These are phyloP conservation scores for Cyberlindnera mycetangii DNA, from an alignment of 805 yeast genomes.

Conservation along the genomic window DNA sequence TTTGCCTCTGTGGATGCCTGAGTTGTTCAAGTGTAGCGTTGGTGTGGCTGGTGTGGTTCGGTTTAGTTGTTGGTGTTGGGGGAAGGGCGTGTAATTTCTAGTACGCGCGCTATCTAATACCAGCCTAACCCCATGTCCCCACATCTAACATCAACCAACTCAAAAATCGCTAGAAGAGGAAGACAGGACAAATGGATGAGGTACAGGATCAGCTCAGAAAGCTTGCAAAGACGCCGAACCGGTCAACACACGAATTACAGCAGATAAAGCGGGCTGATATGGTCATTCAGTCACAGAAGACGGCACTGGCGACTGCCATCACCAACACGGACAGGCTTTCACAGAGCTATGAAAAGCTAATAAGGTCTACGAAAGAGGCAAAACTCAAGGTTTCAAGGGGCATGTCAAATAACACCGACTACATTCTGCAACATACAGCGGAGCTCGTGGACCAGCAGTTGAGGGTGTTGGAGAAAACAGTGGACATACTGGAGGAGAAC, in stretches of 20 bases:
- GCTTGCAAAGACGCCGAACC: conserved; percentile 13
- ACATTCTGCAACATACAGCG: conserved; percentile 50
- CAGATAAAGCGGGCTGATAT: conserved; percentile 25
- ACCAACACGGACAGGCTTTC: conserved; percentile 8
- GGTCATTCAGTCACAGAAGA: conserved; percentile 22
- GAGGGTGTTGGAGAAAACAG: conserved; percentile 63
- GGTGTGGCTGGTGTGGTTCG: background rate
- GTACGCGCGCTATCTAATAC: background rate
- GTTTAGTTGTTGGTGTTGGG: background rate
- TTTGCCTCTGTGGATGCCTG: background rate
- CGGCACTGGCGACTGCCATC: conserved; percentile 14
- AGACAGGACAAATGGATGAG: conserved; percentile 1
- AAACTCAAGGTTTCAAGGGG: conserved; percentile 3
- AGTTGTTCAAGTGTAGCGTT: background rate
- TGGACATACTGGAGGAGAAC: conserved; percentile 35
- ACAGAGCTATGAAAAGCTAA: conserved; percentile 11
- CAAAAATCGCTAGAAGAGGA: background rate
- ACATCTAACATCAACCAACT: background rate
- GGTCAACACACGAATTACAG: conserved; percentile 16
- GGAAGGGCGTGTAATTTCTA: background rate
- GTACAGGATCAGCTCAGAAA: conserved; percentile 5
- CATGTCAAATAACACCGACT: conserved; percentile 12
- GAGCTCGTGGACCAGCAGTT: conserved; percentile 72
- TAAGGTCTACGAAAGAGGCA: conserved; percentile 2
- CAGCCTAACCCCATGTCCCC: background rate